phyloP scores from a whole-genome alignment of 2,329 filamentous ascomycete genomes.

The Aphanoascus verrucosus region DNA sequence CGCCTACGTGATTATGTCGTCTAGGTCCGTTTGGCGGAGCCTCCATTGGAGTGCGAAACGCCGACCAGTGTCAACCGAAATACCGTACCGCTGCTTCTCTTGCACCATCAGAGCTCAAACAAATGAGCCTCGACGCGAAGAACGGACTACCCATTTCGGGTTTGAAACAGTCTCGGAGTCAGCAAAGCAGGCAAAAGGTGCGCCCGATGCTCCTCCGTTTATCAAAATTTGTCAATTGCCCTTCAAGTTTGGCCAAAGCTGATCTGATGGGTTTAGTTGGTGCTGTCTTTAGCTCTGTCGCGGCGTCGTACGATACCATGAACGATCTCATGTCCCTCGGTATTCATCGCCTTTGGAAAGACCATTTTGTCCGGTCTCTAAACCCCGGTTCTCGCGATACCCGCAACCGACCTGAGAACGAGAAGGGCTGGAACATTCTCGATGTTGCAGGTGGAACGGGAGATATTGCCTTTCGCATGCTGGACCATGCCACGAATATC shows the following conservation, averaged over 20 bases:
- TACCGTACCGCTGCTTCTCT: slow-evolving; percentile 42
- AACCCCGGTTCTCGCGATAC: slow-evolving; percentile 60
- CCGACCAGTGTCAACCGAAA: slow-evolving; percentile 19
- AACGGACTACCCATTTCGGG: slow-evolving; percentile 75
- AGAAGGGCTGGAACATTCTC: slow-evolving; percentile 61
- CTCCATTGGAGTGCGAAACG: slow-evolving; percentile 28
- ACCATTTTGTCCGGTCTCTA: slow-evolving; percentile 84
- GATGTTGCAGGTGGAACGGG: slow-evolving; percentile 95
- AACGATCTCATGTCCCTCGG: slow-evolving; percentile 98
- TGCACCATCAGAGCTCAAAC: slow-evolving; percentile 35
- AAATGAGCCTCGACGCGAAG: slow-evolving; percentile 31
- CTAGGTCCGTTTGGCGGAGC: slow-evolving; percentile 29
- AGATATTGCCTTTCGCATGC: slow-evolving; percentile 93
- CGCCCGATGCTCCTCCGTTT: not conserved
- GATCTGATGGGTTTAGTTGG: slow-evolving; percentile 45
- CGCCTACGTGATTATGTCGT: slow-evolving; percentile 13
- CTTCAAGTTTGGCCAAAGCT: slow-evolving; percentile 1
- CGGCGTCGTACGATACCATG: slow-evolving; percentile 92
- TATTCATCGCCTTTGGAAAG: slow-evolving; percentile 93
- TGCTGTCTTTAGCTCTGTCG: slow-evolving; percentile 88
- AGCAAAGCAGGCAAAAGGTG: slow-evolving; percentile 61
- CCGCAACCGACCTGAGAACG: slow-evolving; percentile 19
- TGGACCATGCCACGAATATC: slow-evolving; percentile 72
- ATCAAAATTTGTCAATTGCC: not conserved
- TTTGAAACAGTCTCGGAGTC: slow-evolving; percentile 74